These are phyloP conservation scores for Pythium biforme DNA, from an alignment of 352 stramenopile species.

Conservation along the genomic window DNA sequence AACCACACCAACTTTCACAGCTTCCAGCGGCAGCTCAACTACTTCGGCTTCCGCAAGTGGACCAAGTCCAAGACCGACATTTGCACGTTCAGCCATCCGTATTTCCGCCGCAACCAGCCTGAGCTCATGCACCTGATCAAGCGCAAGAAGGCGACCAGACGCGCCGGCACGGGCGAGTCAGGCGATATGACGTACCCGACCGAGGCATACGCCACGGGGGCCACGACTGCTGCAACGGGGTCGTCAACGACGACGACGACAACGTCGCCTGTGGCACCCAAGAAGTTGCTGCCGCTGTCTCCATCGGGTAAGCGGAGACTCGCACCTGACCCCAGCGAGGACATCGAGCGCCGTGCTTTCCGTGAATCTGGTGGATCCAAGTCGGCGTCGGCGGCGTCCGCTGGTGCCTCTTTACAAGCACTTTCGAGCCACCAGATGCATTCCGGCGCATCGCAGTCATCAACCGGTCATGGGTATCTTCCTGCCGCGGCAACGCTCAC, in stretches of 20 bases:
- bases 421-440: not conserved
- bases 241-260: not conserved
- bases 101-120: conserved; percentile 70
- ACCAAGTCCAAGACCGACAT: conserved; percentile 74
- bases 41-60: conserved; percentile 85
- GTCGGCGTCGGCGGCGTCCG: not conserved
- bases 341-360: not conserved
- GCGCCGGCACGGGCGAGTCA: conserved; percentile 28
- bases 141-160: conserved; percentile 69
- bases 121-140: conserved; percentile 79
- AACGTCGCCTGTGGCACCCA: conserved; percentile 13
- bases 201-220: conserved; percentile 1
- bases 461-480: not conserved
- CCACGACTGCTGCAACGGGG: not conserved
- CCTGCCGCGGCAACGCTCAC: conserved; percentile 29
- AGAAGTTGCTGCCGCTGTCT: conserved; percentile 37
- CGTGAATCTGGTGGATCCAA: conserved; percentile 1
- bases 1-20: conserved; percentile 89
- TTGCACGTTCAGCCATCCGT: conserved; percentile 84
- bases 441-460: not conserved
- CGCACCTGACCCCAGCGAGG: conserved; percentile 9
- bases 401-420: not conserved
- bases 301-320: conserved; percentile 53
- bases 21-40: conserved; percentile 88
- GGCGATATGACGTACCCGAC: conserved; percentile 19